Evolutionary conservation across 2,329 filamentous ascomycete species (phyloP), one percentile per base, ranked within the genome.

Genomic region (Calonectria ilicicola): DNA sequence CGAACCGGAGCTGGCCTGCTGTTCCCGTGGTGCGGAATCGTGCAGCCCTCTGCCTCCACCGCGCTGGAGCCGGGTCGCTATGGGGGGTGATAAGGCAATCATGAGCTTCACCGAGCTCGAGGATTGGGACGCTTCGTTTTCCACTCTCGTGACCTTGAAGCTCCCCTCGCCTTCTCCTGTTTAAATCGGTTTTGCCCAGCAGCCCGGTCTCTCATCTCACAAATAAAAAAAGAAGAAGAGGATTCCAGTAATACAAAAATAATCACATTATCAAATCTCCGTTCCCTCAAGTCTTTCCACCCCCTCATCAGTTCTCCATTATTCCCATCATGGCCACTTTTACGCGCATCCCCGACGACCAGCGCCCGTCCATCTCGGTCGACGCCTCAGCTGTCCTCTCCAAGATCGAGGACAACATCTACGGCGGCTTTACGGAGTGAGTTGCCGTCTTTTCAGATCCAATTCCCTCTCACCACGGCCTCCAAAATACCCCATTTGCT

Each of bases 371-470:
- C 76, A 93, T 95, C 79, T 89, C 89, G 67, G 86, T 96, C 72
- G 90, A 94, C 80, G 86, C 92, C 6, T 82, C 85, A 19, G 89
- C 93, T 82, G 91, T 89, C 76, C 84, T 96, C 67, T 92, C 93
- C 71, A 92, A 92, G 81, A 95, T 97, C 80, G 92, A 95, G 80
- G 90, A 93, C 73, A 94, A 94, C 81, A 94, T 94, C 79, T 97
- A 96, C 88, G 93, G 93, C 69, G 94, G 94, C 14, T 97, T 97
- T 84, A 95, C 93, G 72, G 94, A 97, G 93, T 94, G 86, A 84
- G 90, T 83, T 56, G 1, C 63, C 27, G 29, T 47, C n/a, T 42
- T 42, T 64, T 38, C 42, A n/a, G n/a, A n/a, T n/a, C n/a, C n/a
- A n/a, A n/a, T 17, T 8, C 27, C 21, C 32, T 51, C 32, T 49